phyloP scores from a whole-genome alignment of 306 rosid genomes.

The Ormosia emarginata region DNA sequence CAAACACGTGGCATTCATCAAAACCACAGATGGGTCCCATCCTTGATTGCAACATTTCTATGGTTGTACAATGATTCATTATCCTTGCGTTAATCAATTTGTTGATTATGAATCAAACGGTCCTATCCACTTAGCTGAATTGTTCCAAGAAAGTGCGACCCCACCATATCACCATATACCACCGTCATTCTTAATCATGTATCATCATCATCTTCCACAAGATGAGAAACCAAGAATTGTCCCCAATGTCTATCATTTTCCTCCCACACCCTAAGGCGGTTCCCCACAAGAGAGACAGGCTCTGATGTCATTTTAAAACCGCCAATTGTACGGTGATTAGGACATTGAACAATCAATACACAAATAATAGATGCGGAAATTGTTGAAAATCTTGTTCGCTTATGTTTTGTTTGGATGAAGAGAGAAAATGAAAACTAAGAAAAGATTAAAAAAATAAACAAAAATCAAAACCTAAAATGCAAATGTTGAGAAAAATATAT shows the following conservation, averaged over 20 bases:
- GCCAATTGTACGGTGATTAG: neutral
- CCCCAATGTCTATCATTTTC: neutral
- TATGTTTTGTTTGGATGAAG: too few relatives aligned
- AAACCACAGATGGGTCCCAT: neutral
- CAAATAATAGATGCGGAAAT: neutral
- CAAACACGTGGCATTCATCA: neutral
- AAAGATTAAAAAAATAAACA: too few relatives aligned
- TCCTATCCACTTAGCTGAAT: neutral
- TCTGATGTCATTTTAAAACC: neutral
- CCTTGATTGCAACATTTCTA: neutral
- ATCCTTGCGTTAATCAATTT: neutral
- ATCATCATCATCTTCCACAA: neutral
- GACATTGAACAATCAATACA: neutral
- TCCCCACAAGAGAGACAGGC: neutral
- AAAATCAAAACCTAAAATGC: too few relatives aligned
- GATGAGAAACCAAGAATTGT: neutral
- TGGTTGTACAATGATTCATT: neutral
- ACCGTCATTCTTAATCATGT: neutral
- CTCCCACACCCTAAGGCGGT: neutral
- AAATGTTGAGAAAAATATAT: too few relatives aligned
- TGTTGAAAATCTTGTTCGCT: neutral
- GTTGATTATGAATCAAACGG: neutral
- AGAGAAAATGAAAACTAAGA: too few relatives aligned
- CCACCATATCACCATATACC: neutral
- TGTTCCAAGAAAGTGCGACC: neutral